A percentile compares a stretch with the other conserved stretches of the same genome.
phyloP scores from a whole-genome alignment of 768 basidiomycete genomes.

The Candolleomyces aberdarensis region DNA sequence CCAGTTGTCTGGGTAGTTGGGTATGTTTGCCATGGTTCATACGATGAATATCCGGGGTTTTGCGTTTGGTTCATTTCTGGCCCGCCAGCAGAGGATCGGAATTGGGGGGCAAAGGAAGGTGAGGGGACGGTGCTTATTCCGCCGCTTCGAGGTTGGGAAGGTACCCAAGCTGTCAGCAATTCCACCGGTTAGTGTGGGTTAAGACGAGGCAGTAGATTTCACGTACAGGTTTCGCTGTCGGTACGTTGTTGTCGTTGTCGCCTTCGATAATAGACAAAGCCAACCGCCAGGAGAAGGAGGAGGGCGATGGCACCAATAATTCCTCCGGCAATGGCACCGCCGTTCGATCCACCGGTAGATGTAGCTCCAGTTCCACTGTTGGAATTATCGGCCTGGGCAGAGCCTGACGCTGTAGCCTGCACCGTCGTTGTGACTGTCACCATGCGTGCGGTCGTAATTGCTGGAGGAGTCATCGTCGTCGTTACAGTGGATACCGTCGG shows the following conservation, averaged over 20 bases:
- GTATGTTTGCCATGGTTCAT: not conserved
- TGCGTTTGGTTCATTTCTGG: not conserved
- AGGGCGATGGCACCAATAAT: slow-evolving; percentile 5
- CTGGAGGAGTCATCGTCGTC: not conserved
- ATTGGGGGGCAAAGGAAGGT: not conserved
- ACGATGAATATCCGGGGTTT: not conserved
- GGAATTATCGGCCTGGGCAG: not conserved
- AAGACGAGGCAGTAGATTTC: too few species aligned
- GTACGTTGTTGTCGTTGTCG: not conserved
- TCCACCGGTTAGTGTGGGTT: too few species aligned
- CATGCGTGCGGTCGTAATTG: not conserved
- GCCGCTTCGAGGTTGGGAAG: not conserved
- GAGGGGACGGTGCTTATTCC: not conserved
- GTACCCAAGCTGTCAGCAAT: too few species aligned
- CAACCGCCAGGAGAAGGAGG: not conserved
- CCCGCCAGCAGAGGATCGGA: not conserved
- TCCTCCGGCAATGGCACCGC: slow-evolving; percentile 6
- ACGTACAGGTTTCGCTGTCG: too few species aligned
- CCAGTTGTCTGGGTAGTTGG: not conserved
- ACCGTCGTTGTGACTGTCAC: slow-evolving; percentile 1
- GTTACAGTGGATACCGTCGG: slow-evolving; percentile 6
- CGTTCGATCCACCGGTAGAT: not conserved
- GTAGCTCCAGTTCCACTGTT: not conserved
- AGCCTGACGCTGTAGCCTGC: not conserved
- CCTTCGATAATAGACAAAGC: not conserved